Evolutionary conservation across 1,284 basidiomycete genomes (phyloP).

Genomic region (Trichosporon sp.): DNA sequence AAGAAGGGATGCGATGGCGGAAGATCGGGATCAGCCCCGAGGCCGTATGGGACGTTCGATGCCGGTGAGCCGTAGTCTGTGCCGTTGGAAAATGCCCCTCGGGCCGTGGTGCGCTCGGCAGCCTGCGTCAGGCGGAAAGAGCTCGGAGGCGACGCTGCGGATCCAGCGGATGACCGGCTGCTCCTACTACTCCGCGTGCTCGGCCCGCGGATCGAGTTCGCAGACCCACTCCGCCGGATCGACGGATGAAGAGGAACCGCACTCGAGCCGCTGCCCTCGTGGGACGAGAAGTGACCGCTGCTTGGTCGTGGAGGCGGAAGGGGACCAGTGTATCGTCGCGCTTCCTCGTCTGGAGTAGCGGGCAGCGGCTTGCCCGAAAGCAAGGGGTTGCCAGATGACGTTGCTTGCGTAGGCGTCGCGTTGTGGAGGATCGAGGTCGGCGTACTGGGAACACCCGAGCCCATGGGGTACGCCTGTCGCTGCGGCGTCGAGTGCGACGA

Average conservation of each 20-base stretch:
- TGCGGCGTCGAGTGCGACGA: not conserved
- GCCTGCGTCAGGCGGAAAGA: not conserved
- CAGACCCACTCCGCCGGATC: not conserved
- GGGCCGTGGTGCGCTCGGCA: not conserved
- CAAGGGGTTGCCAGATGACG: not conserved
- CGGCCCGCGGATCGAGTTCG: not conserved
- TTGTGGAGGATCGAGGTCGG: too few relatives aligned
- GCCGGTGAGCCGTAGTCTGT: not conserved
- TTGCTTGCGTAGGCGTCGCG: not conserved
- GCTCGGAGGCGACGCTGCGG: not conserved
- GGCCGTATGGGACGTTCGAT: too few relatives aligned
- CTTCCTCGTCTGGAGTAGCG: not conserved
- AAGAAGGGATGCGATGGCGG: not conserved
- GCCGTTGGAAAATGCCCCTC: not conserved
- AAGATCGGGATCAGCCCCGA: too few relatives aligned
- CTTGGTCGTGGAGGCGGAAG: not conserved
- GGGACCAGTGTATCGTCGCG: not conserved
- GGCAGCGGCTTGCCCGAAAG: not conserved
- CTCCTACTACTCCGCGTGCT: not conserved
- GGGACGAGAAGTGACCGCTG: not conserved
- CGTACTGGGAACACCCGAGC: too few relatives aligned
- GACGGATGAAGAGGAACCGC: not conserved
- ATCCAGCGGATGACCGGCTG: not conserved
- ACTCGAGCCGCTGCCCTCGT: not conserved
- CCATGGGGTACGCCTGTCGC: not conserved